Evolutionary conservation across 177 flowering plant species (phyloP).

Genomic region (Tripterygium wilfordii): DNA sequence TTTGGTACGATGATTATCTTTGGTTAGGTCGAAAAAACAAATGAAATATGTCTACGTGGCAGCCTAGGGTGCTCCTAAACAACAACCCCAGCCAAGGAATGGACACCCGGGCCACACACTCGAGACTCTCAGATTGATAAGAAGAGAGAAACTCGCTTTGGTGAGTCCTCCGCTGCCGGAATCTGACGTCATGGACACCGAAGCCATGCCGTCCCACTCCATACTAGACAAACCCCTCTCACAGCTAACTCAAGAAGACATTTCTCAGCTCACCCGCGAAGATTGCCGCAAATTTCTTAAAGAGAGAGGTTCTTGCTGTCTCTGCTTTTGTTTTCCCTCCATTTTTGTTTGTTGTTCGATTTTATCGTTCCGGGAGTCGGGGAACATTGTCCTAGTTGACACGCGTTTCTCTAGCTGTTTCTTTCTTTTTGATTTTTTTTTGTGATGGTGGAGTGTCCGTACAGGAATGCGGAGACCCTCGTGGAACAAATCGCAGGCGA

Average conservation of each 20-base stretch:
- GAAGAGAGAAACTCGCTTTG: background rate
- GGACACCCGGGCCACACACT: too few relatives aligned
- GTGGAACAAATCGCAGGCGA: conserved; percentile 99
- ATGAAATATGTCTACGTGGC: conserved; percentile 47
- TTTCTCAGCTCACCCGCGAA: conserved; percentile 96
- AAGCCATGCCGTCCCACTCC: too few relatives aligned
- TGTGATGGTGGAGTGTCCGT: too few relatives aligned
- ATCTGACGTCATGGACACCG: background rate
- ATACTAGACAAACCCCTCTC: conserved; percentile 80
- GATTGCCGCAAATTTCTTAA: conserved; percentile 94
- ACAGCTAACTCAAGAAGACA: conserved; percentile 92
- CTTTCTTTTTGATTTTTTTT: background rate
- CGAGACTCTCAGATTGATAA: too few relatives aligned
- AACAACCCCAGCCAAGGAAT: conserved; percentile 3
- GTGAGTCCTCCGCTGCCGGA: background rate
- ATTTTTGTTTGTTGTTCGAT: too few relatives aligned
- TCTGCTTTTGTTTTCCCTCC: conserved; percentile 2
- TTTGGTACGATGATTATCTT: too few relatives aligned
- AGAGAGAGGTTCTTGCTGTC: conserved; percentile 62
- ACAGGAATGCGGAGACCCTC: conserved; percentile 97
- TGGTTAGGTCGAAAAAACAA: too few relatives aligned
- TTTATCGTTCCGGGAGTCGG: conserved; percentile 6
- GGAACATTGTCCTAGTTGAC: background rate
- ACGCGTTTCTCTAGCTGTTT: background rate
- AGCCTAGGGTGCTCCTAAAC: conserved; percentile 28